Evolutionary conservation across 1,284 basidiomycete species (phyloP).

Genomic region (Rhizopogon hawkerae): DNA sequence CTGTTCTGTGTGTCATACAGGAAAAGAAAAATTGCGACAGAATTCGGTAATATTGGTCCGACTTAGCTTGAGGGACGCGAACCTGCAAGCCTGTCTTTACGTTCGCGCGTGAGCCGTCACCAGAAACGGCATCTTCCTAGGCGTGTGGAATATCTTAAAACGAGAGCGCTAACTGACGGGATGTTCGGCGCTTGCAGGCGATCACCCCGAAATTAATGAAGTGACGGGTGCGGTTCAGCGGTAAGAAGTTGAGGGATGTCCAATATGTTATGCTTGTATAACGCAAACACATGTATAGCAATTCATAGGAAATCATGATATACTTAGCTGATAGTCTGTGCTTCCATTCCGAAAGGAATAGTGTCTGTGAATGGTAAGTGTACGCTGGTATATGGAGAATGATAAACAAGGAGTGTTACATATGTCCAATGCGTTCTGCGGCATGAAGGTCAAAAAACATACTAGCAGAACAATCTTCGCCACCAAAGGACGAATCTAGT

Average conservation of each 20-base stretch:
- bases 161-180: background rate
- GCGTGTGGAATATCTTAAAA: background rate
- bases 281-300: background rate
- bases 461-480: constrained; percentile 57
- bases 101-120: background rate
- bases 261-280: background rate
- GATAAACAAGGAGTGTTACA: constrained; percentile 29
- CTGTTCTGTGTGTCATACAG: background rate
- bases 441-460: constrained; percentile 12
- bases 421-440: constrained; percentile 24
- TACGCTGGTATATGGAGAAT: constrained; percentile 18
- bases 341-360: background rate
- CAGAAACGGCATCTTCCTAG: background rate
- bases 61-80: too few species aligned
- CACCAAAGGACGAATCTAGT: constrained; percentile 63
- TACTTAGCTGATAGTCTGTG: constrained; percentile 1
- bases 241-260: background rate
- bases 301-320: constrained; percentile 1
- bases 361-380: constrained; percentile 9
- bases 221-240: background rate
- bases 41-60: too few species aligned
- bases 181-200: background rate
- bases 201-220: constrained; percentile 4
- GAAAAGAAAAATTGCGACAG: too few species aligned
- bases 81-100: background rate